A percentile compares a stretch with the other conserved stretches of the same genome.
phyloP scores from a whole-genome alignment of 257 asterid genomes.

The Jaltomata sinuosa region DNA sequence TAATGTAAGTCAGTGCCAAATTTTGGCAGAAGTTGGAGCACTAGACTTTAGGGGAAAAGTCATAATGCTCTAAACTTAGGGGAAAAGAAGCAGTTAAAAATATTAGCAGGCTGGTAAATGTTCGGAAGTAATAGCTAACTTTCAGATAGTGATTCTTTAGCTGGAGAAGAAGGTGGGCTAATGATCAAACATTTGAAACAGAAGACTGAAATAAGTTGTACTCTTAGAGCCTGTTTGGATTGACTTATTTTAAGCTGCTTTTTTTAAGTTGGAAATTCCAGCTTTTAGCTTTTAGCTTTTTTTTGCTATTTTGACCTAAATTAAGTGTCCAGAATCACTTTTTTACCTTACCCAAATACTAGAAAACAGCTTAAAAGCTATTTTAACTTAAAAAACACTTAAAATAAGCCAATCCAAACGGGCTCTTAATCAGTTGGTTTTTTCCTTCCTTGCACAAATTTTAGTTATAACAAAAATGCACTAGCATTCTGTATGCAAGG shows the following conservation, averaged over 20 bases:
- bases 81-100: background rate
- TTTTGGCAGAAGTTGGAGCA: background rate
- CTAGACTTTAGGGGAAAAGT: background rate
- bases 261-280: too few species aligned
- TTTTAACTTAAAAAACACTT: too few species aligned
- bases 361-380: too few species aligned
- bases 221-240: too few species aligned
- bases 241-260: too few species aligned
- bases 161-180: background rate
- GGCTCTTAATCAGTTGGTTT: background rate
- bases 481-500: background rate
- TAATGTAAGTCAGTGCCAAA: background rate
- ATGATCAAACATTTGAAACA: background rate
- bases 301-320: too few species aligned
- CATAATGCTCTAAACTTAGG: background rate
- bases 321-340: too few species aligned
- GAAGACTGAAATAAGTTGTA: background rate
- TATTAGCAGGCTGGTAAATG: background rate
- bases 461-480: background rate
- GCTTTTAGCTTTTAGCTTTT: too few species aligned
- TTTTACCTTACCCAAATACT: too few species aligned
- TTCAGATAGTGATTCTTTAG: background rate
- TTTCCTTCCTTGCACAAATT: background rate
- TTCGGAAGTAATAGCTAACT: background rate
- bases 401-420: too few species aligned